Base-by-base conservation (phyloP, 2,329 filamentous ascomycete genomes). In the Pseudocercospora ulei region DNA sequence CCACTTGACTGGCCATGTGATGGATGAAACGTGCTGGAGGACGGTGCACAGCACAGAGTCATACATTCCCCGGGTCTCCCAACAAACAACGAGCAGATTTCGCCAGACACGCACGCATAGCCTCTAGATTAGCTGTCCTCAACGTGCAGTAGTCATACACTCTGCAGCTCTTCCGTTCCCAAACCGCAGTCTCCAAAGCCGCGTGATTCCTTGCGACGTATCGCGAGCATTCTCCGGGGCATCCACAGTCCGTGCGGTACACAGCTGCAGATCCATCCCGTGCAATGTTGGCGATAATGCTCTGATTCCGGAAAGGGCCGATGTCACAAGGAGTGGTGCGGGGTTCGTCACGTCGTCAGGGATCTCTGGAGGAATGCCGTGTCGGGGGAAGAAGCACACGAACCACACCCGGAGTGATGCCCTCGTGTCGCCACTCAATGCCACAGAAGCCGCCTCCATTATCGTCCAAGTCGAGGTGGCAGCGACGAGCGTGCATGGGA, bases 291-390 rank as follows among this genome's bases (percentile, higher is more conserved):
- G 61, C 54, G 34, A 63, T 55, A 22, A 63, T 55, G 24, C 53
- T 52, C 38, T 62, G 57, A 29, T 62, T 55, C 3, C 37, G 48
- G 45, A 64, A 63, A 33, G 62, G 55, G 26, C 16, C 41, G 35
- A 63, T 59, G 23, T 61, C 48, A 39, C 62, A 64, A 26, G 50
- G 34, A 6, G 47, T 51, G 78, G 79, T 4, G 48, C 52, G 11
- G 50, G 46, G 6, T 63, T 57, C n/a, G 34, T 36, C 4, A 50
- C 46, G 16, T 52, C 49, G 4, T 37, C 39, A 3, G 49, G 47
- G 44, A 81, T 68, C 49, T 56, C 56, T 5, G 44, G 37, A 2
- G 61, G 61, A 6, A 54, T 56, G 30, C 38, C 24, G n/a, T 55
- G 54, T 7, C 54, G 47, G 6, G 48, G 28, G 38, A 59, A 60